Percentiles rank a stretch among this genome's conserved stretches.
phyloP scores from a whole-genome alignment of 2,329 filamentous ascomycete genomes.

The Byssothecium circinans region DNA sequence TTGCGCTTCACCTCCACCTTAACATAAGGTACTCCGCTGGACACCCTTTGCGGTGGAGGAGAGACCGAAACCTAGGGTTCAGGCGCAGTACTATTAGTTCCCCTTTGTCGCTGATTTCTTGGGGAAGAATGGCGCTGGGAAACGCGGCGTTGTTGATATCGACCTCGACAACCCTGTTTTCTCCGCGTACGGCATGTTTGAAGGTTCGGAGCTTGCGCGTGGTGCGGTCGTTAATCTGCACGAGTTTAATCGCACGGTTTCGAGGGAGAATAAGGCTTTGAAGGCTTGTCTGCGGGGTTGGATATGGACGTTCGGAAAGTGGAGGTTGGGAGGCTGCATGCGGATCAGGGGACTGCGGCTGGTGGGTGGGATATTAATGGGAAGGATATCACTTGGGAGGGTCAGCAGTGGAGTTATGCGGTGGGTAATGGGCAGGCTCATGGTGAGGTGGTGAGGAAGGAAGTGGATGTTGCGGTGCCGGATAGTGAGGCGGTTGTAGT shows the following conservation, averaged over 20 bases:
- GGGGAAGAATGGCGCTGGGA: neutral
- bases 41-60: neutral
- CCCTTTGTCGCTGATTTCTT: slow-evolving; percentile 4
- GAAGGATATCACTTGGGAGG: slow-evolving; percentile 5
- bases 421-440: neutral
- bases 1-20: too few species aligned
- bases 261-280: neutral
- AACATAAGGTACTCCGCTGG: too few species aligned
- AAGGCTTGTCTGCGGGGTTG: neutral
- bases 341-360: slow-evolving; percentile 5
- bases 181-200: slow-evolving; percentile 4
- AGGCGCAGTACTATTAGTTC: slow-evolving; percentile 2
- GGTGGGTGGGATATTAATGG: slow-evolving; percentile 6
- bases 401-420: neutral
- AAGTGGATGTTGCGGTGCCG: slow-evolving; percentile 1
- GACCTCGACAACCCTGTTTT: neutral
- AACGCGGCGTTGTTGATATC: slow-evolving; percentile 1
- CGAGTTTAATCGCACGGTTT: slow-evolving; percentile 1
- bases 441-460: neutral
- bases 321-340: slow-evolving; percentile 4
- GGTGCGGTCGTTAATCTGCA: slow-evolving; percentile 5
- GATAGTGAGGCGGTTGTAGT: slow-evolving; percentile 7
- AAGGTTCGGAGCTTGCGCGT: neutral
- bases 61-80: slow-evolving; percentile 2
- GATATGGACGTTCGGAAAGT: neutral